Base-by-base conservation (phyloP, 2,329 filamentous ascomycete species). In the Sclerotinia borealis region DNA sequence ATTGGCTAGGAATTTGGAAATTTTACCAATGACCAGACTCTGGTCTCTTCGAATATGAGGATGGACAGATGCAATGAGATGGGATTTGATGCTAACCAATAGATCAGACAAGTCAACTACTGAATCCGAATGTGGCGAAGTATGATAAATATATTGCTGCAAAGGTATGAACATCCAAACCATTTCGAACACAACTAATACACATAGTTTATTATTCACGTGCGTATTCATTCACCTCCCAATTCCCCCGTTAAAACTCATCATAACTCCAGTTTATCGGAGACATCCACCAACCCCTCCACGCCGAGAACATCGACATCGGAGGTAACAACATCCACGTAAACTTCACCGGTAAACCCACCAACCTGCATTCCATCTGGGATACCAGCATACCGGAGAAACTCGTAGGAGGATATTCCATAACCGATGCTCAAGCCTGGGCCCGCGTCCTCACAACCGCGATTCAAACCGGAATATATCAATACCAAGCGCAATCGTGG, bases 311-410 rank as follows among this genome's bases (percentile, higher is more conserved):
- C 62, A 81, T 87, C 8, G 79, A 80, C 2, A 77, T 80, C 27
- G 89, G 89, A 61, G 89, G 89, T 0, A 92, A 92, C 68, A 81
- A 82, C 13, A 88, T 92, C 68, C 74, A 79, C 17, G 88, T 92
- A 1, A 77, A 76, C 19, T 92, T 86, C 76, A 78, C 85, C 31
- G 81, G 80, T 3, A 73, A 75, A 36, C 74, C 78, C 34, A 80
- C 83, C 62, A 92, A 92, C 72, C 79, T 92, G 48, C 89, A 92
- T 71, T 81, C 87, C 64, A 83, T 91, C 19, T 92, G 89, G 89
- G 89, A 92, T 72, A 85, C 82, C 60, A 83, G 82, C 68, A 91
- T 91, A 66, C 81, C 85, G 0, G 86, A 89, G 76, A 83, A 86
- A 71, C 76, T 84, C 70, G 77, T 88, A 1, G 86, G 86, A 2